Conservation (phyloP, 1,284 basidiomycete genomes). For the Cryptococcus neoformans region DNA sequence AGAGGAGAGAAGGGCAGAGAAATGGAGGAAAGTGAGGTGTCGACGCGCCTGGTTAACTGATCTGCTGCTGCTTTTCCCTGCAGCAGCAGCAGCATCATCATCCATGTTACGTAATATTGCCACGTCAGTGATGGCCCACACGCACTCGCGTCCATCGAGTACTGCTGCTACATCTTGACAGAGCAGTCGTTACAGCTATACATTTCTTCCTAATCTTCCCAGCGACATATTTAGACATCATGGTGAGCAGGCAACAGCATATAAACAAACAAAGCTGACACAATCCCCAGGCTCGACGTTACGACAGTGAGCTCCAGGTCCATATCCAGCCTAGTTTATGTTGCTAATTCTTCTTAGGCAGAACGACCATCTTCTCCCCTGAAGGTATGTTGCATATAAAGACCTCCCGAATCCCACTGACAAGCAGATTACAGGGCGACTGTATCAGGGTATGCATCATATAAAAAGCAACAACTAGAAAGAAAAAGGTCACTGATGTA, state of each 20-base stretch:
- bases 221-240: neutral
- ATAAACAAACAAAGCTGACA: neutral
- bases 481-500: neutral
- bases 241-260: neutral
- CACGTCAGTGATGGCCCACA: neutral
- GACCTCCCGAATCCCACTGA: conserved; percentile 13
- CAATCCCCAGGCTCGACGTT: conserved; percentile 68
- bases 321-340: neutral
- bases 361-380: conserved; percentile 94
- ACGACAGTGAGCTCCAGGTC: conserved; percentile 62
- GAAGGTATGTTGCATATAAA: conserved; percentile 61
- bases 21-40: too few relatives aligned
- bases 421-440: conserved; percentile 59
- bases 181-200: neutral
- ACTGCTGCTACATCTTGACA: neutral
- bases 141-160: conserved; percentile 12
- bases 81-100: too few relatives aligned
- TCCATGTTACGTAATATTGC: neutral
- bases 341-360: conserved; percentile 22
- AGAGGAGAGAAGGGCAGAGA: too few relatives aligned
- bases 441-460: conserved; percentile 74
- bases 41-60: too few relatives aligned
- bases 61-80: too few relatives aligned
- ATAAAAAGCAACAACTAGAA: neutral
- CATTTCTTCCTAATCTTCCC: neutral